Percentiles rank a stretch among this genome's conserved stretches.
Conservation (phyloP, 2,329 filamentous ascomycete species). For the Trichoderma sp. region DNA sequence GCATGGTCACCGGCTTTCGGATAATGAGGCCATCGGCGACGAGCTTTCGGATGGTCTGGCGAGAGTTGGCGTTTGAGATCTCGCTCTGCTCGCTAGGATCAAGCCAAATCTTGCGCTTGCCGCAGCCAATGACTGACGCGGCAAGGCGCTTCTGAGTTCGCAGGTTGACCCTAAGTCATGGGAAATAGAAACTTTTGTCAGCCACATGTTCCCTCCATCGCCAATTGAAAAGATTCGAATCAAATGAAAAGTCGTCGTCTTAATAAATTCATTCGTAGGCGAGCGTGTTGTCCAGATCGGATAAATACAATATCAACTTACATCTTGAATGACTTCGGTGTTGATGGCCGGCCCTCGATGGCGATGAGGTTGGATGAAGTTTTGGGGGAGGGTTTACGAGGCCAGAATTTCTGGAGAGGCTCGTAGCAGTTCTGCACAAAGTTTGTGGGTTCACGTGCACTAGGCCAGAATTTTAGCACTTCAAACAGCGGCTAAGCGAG, state of each 20-base stretch:
- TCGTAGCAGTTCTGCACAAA: constrained; percentile 41
- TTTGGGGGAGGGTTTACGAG: constrained; percentile 47
- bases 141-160: constrained; percentile 99
- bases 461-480: constrained; percentile 34
- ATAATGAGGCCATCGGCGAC: constrained; percentile 99
- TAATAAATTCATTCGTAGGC: background rate
- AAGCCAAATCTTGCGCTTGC: constrained; percentile 99
- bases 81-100: constrained; percentile 99
- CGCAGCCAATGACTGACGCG: constrained; percentile 97
- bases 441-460: constrained; percentile 51
- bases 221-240: constrained; percentile 3
- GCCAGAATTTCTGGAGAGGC: constrained; percentile 47
- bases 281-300: background rate
- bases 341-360: constrained; percentile 50
- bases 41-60: constrained; percentile 99
- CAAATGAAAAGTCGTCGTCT: background rate
- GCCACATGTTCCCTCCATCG: constrained; percentile 27
- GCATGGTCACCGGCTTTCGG: constrained; percentile 99
- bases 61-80: constrained; percentile 99
- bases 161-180: constrained; percentile 85
- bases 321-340: constrained; percentile 50
- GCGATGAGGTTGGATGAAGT: constrained; percentile 42
- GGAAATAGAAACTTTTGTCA: constrained; percentile 38
- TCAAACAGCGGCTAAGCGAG: constrained; percentile 45
- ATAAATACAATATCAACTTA: constrained; percentile 40